Conservation (phyloP, 2,329 filamentous ascomycete species). For the Zasmidium angulare region DNA sequence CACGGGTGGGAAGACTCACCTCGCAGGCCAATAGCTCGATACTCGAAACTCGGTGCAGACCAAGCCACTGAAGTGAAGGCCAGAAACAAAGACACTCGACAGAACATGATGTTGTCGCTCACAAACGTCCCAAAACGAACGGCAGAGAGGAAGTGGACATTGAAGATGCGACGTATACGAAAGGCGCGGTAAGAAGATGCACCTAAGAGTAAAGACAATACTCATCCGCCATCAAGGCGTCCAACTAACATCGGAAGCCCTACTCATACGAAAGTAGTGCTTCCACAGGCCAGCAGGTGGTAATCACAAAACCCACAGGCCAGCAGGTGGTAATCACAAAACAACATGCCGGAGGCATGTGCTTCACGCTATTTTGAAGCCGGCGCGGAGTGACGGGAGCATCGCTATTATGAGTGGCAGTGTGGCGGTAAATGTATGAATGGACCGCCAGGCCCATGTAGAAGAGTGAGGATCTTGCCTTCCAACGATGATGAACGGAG, state of each 20-base stretch:
- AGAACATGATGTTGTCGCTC: not conserved
- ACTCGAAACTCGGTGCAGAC: not conserved
- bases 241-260: not conserved
- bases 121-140: not conserved
- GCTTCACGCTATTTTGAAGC: not conserved
- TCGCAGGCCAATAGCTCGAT: not conserved
- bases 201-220: not conserved
- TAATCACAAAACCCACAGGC: no score
- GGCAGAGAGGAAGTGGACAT: not conserved
- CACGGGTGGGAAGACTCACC: not conserved
- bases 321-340: no score
- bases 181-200: not conserved
- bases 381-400: not conserved
- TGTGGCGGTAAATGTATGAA: no score
- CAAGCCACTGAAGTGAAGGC: not conserved
- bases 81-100: not conserved
- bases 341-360: not conserved
- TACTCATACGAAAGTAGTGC: no score
- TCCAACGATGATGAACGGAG: no score
- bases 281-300: no score
- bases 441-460: no score
- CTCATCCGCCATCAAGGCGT: not conserved
- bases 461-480: no score
- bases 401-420: not conserved
- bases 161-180: no score